phyloP scores from a whole-genome alignment of 352 stramenopile species.

The Thraustochytrium sp. region DNA sequence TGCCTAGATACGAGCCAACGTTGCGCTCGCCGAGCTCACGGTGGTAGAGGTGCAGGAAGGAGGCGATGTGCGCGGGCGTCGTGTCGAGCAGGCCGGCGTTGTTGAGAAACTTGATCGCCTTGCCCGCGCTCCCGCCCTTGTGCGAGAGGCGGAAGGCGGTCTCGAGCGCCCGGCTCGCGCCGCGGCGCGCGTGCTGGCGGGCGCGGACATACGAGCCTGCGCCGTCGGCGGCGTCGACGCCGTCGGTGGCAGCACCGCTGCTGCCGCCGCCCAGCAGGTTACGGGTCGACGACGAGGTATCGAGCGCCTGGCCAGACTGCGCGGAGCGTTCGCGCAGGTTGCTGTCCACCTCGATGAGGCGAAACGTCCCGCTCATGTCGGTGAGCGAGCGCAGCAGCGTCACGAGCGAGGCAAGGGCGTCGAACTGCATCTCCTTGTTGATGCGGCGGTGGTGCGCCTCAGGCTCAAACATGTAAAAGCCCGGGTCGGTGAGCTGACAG shows the following conservation, averaged over 20 bases:
- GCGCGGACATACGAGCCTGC: neutral
- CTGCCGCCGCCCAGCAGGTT: neutral
- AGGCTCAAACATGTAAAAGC: neutral
- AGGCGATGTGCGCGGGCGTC: slow-evolving; percentile 80
- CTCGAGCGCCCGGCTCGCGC: neutral
- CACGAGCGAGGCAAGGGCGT: slow-evolving; percentile 24
- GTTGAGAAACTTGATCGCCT: neutral
- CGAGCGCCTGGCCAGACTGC: neutral
- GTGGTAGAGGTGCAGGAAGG: slow-evolving; percentile 82
- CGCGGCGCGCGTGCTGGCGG: neutral
- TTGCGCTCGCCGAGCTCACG: slow-evolving; percentile 90
- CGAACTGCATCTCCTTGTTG: slow-evolving; percentile 43
- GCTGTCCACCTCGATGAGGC: slow-evolving; percentile 2
- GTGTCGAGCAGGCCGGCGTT: neutral
- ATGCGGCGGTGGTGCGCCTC: neutral
- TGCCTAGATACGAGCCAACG: slow-evolving; percentile 94
- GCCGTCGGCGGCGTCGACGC: neutral
- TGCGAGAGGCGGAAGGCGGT: neutral
- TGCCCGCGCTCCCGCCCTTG: slow-evolving; percentile 4
- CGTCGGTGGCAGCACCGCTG: neutral
- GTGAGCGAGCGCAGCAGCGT: slow-evolving; percentile 30
- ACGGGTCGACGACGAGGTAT: neutral
- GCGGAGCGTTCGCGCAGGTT: neutral
- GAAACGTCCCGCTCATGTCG: slow-evolving; percentile 35
- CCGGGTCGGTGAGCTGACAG: neutral